Evolutionary conservation across 2,329 filamentous ascomycete species (phyloP).

Genomic region (Esteya vermicola): DNA sequence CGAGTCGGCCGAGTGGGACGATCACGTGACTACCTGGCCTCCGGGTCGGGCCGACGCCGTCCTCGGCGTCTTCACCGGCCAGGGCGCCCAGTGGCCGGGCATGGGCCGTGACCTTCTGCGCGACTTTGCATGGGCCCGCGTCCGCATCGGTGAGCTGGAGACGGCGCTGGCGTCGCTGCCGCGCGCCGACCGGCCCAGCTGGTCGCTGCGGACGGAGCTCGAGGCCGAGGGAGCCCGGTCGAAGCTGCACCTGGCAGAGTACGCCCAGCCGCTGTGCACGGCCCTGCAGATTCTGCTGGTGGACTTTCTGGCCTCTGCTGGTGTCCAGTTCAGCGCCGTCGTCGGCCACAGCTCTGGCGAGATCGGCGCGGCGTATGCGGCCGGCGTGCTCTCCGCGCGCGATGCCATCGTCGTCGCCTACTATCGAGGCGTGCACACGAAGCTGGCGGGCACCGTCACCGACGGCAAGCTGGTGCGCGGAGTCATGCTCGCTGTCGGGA

Average conservation of each 20-base stretch:
- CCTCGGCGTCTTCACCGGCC: slow-evolving; percentile 12
- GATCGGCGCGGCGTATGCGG: slow-evolving; percentile 18
- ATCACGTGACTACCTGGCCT: too few relatives aligned
- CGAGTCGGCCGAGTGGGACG: too few relatives aligned
- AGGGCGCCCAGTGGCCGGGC: slow-evolving; percentile 13
- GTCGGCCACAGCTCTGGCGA: slow-evolving; percentile 20
- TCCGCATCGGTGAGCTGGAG: not conserved
- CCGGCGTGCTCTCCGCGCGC: slow-evolving; percentile 9
- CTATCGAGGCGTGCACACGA: slow-evolving; percentile 5
- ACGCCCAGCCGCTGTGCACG: slow-evolving; percentile 16
- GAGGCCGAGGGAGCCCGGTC: slow-evolving; percentile 13
- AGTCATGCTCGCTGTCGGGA: slow-evolving; percentile 10
- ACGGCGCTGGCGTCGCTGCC: not conserved
- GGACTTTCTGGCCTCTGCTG: slow-evolving; percentile 13
- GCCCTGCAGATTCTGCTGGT: slow-evolving; percentile 17
- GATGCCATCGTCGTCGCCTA: slow-evolving; percentile 9
- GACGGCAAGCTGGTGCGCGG: slow-evolving; percentile 2
- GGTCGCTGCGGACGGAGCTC: not conserved
- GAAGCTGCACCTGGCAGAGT: slow-evolving; percentile 1
- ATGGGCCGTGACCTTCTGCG: not conserved
- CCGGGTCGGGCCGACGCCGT: too few relatives aligned
- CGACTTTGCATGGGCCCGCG: not conserved
- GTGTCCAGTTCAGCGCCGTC: slow-evolving; percentile 12
- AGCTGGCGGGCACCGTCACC: not conserved
- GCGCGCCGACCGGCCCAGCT: not conserved